Conservation (phyloP, 2,329 filamentous ascomycete species). For the Colletotrichum sojae region DNA sequence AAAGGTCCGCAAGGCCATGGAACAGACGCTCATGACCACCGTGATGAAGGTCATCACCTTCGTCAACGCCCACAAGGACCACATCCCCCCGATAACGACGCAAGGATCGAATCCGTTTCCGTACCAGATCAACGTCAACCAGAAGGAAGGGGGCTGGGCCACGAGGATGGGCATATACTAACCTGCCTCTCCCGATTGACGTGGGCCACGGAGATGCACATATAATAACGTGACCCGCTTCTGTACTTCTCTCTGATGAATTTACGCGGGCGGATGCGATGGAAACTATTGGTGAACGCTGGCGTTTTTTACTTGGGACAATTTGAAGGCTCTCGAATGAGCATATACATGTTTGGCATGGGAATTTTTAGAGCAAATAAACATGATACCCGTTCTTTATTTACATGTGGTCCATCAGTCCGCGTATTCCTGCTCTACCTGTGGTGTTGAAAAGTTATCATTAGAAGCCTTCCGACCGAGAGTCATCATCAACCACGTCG, state of each 20-base stretch:
- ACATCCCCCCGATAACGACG: conserved; percentile 97
- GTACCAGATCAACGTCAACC: conserved; percentile 92
- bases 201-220: background rate
- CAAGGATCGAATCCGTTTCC: conserved; percentile 96
- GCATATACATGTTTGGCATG: conserved; percentile 24
- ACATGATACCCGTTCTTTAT: conserved; percentile 36
- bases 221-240: background rate
- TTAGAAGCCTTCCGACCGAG: no score
- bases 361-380: conserved; percentile 14
- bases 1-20: conserved; percentile 92
- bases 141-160: conserved; percentile 84
- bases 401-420: background rate
- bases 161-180: conserved; percentile 83
- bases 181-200: background rate
- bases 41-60: conserved; percentile 91
- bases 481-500: no score
- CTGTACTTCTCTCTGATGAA: background rate
- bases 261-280: conserved; percentile 9
- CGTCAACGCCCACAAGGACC: conserved; percentile 91
- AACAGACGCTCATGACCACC: conserved; percentile 87
- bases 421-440: background rate
- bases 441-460: background rate
- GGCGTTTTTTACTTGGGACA: conserved; percentile 19
- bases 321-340: background rate
- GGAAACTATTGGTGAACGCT: background rate